Percentiles rank a stretch among this genome's conserved stretches.
Evolutionary conservation across 192 early-diverging fungal species (phyloP).

Genomic region (Podila verticillata): DNA sequence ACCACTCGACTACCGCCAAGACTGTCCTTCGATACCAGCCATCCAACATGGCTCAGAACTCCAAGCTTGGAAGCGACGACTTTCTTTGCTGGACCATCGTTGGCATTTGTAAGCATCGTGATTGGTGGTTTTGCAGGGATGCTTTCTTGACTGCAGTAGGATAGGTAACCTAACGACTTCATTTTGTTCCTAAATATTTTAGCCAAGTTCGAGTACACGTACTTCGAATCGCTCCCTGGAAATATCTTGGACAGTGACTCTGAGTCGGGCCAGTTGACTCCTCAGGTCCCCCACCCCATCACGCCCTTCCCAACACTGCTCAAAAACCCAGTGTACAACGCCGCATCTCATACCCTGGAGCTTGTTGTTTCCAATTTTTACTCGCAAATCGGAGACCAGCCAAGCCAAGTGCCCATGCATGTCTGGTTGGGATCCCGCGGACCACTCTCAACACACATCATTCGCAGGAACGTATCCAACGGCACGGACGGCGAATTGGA

Average conservation of each 20-base stretch:
- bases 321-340: conserved; percentile 34
- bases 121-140: not conserved
- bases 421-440: conserved; percentile 56
- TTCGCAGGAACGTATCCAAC: not conserved
- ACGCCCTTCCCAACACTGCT: conserved; percentile 32
- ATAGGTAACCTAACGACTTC: conserved; percentile 2
- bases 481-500: not conserved
- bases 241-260: not conserved
- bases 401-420: conserved; percentile 21
- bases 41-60: conserved; percentile 27
- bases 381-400: conserved; percentile 10
- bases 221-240: conserved; percentile 5
- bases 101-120: conserved; percentile 68
- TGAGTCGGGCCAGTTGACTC: not conserved
- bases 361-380: conserved; percentile 42
- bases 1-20: conserved; percentile 31
- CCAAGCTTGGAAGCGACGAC: conserved; percentile 63
- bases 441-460: conserved; percentile 23
- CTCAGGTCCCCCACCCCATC: conserved; percentile 5
- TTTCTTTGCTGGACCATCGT: conserved; percentile 90
- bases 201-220: conserved; percentile 46
- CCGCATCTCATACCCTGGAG: conserved; percentile 33
- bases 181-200: not conserved
- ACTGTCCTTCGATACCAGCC: conserved; percentile 28
- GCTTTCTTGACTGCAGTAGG: not conserved